Percentiles rank a stretch among this genome's conserved stretches.
Conservation (phyloP, 1,139 yeast genomes). For the Suhomyces bribrorum region DNA sequence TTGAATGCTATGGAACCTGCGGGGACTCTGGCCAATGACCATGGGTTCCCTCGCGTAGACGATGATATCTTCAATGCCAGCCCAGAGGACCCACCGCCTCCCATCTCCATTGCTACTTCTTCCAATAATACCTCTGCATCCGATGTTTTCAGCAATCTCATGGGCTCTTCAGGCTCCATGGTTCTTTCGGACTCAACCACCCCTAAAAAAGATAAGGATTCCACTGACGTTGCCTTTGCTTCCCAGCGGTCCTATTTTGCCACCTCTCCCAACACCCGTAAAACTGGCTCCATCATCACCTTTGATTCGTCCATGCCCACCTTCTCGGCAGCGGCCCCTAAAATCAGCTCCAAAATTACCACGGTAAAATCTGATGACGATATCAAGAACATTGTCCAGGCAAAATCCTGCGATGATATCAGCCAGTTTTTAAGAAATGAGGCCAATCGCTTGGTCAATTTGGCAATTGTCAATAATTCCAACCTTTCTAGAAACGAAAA, state of each 20-base stretch:
- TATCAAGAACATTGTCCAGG: background rate
- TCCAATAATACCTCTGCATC: constrained; percentile 9
- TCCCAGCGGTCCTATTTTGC: constrained; percentile 2
- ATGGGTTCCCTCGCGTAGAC: constrained; percentile 5
- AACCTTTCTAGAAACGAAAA: constrained; percentile 21
- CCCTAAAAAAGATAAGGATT: constrained; percentile 2
- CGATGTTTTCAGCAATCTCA: constrained; percentile 17
- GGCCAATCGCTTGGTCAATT: constrained; percentile 21
- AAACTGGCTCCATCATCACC: background rate
- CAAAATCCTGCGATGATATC: constrained; percentile 14
- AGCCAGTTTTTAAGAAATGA: constrained; percentile 19
- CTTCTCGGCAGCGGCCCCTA: background rate
- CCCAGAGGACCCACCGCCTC: constrained; percentile 7
- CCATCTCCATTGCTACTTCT: background rate
- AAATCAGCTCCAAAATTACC: background rate
- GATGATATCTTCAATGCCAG: constrained; percentile 10
- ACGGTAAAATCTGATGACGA: background rate
- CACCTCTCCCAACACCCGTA: background rate
- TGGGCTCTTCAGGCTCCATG: constrained; percentile 13
- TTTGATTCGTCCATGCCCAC: background rate
- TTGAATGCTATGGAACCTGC: background rate
- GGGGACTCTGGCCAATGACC: background rate
- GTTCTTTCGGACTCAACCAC: constrained; percentile 5
- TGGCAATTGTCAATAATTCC: constrained; percentile 20
- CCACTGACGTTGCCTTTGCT: background rate